Percentiles rank a stretch among this genome's conserved stretches.
phyloP scores from a whole-genome alignment of 1,139 yeast genomes.

The Schizosaccharomyces versatilis region DNA sequence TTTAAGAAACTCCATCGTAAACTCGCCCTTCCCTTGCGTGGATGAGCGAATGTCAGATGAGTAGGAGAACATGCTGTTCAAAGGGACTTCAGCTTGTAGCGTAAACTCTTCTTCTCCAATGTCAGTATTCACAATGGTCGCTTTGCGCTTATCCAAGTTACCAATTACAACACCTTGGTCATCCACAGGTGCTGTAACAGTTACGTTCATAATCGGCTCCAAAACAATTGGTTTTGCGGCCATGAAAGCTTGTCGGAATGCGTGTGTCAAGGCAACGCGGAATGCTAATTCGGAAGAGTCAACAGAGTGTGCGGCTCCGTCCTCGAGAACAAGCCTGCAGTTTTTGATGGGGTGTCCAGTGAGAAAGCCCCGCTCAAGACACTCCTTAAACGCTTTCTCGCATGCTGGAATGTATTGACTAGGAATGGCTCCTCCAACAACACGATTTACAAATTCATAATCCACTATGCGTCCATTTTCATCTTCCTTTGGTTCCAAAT shows the following conservation, averaged over 20 bases:
- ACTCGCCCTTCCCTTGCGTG: slow-evolving; percentile 97
- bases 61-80: slow-evolving; percentile 82
- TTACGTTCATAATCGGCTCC: slow-evolving; percentile 90
- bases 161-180: slow-evolving; percentile 90
- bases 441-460: slow-evolving; percentile 49
- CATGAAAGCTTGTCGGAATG: slow-evolving; percentile 77
- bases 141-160: slow-evolving; percentile 72
- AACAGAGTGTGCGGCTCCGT: slow-evolving; percentile 93
- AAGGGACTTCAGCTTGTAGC: slow-evolving; percentile 78
- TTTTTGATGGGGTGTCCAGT: slow-evolving; percentile 88
- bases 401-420: slow-evolving; percentile 89
- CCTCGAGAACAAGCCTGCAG: slow-evolving; percentile 77
- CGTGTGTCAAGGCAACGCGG: slow-evolving; percentile 77
- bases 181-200: slow-evolving; percentile 84
- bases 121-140: slow-evolving; percentile 81
- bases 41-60: slow-evolving; percentile 88
- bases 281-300: slow-evolving; percentile 92
- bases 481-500: slow-evolving; percentile 26
- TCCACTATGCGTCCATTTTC: slow-evolving; percentile 14
- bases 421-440: slow-evolving; percentile 92
- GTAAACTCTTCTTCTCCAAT: slow-evolving; percentile 90
- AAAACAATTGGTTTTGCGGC: slow-evolving; percentile 67
- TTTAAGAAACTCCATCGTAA: slow-evolving; percentile 78
- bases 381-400: slow-evolving; percentile 81
- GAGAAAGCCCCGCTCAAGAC: slow-evolving; percentile 88